Base-by-base conservation (phyloP, 2,329 filamentous ascomycete genomes). In the Purpureocillium lavendulum region DNA sequence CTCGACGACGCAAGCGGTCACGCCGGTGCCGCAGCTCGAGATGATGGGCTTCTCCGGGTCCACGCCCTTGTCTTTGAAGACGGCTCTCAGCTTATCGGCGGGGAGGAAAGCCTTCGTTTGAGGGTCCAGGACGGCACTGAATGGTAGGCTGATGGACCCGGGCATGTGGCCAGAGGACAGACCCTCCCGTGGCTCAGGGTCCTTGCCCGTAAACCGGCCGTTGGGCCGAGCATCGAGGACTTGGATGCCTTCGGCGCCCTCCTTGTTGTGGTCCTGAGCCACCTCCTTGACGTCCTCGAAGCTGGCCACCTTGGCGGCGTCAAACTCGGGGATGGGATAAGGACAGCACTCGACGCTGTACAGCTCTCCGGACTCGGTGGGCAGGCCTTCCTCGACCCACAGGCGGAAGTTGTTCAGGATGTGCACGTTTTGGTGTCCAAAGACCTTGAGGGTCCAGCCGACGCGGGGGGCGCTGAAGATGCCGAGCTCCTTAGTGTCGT, bases 401-500 rank as follows among this genome's bases (percentile, higher is more conserved):
- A 85, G 65, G 60, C 82, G 85, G 67, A 96, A 98, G 66, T 98
- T 98, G 67, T 98, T 94, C 40, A 98, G 67, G 14, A 98, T 65
- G 60, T 96, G 88, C 12, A 98, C 90, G 47, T 79, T 82, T 33
- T 79, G 70, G 59, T 98, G 92, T 2, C 92, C 92, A 60, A 97
- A 97, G 28, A 87, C 79, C 54, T 79, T 80, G 48, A 98, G 69
- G 2, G 90, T 98, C 92, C 92, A 98, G 41, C 82, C 90, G 1
- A 95, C 90, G 32, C 92, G 77, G 4, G 92, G 92, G 2, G 90
- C 92, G 51, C 85, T 92, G 66, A 98, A 94, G 44, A 98, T 89
- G 9, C 92, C 92, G 24, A 90, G 68, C 66, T 97, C 89, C 46
- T 87, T 82, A 21, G 80, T 83, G 59, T 98, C 92, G 57, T 98